Evolutionary conservation across 352 stramenopile species (phyloP).

Genomic region (Phytopythium delawarense): DNA sequence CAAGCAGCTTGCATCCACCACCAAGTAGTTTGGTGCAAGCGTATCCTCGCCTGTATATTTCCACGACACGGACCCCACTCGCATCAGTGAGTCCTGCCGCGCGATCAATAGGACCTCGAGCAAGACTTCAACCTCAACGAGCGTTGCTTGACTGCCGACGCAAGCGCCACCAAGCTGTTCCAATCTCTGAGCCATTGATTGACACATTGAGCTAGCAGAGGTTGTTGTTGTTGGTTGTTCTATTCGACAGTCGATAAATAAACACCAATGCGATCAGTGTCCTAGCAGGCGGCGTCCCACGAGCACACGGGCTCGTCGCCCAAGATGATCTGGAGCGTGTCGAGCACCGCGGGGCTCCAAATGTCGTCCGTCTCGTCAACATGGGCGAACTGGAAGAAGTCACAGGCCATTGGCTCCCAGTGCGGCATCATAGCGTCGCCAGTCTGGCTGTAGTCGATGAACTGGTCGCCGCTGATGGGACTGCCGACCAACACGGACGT

Average conservation of each 20-base stretch:
- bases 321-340: constrained; percentile 25
- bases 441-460: constrained; percentile 6
- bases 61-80: not conserved
- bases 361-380: constrained; percentile 15
- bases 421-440: not conserved
- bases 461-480: constrained; percentile 22
- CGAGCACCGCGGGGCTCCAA: constrained; percentile 20
- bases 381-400: not conserved
- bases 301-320: constrained; percentile 14
- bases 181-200: too few relatives aligned
- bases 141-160: too few relatives aligned
- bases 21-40: too few relatives aligned
- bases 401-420: not conserved
- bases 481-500: constrained; percentile 9
- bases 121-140: too few relatives aligned
- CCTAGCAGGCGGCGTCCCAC: not conserved
- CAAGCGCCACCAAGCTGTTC: too few relatives aligned
- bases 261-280: not conserved
- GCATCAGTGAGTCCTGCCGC: too few relatives aligned
- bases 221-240: not conserved
- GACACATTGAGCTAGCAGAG: too few relatives aligned
- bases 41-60: not conserved
- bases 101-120: too few relatives aligned
- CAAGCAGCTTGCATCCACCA: too few relatives aligned
- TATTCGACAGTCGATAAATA: not conserved